Evolutionary conservation across 73 alveolate species (phyloP), one percentile per base, ranked within the genome.

Genomic region (Tetrahymena malaccensis): DNA sequence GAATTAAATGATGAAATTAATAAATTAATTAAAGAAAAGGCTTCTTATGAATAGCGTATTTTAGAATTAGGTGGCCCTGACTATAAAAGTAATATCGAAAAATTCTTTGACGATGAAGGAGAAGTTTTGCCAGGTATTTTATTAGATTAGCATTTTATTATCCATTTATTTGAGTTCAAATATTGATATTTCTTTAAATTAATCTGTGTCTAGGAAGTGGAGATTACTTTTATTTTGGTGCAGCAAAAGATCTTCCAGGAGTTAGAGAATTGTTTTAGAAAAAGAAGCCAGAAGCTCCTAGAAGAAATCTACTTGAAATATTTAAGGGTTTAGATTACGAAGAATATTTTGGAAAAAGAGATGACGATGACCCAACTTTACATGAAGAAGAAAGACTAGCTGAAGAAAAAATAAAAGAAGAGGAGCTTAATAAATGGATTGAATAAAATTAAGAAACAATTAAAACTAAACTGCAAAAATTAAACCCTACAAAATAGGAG

Each of bases 1-100:
- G 99, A 99, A 85, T 85, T 99, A 94, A 99, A 99, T 96, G 99
- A 99, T 97, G 99, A 99, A 93, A 99, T 99, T 25, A 99, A 99
- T 96, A 96, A 97, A 35, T 98, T 98, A 50, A 96, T 98, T 19
- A 97, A 99, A 95, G 99, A 98, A 96, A 98, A 98, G 94, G 95
- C 96, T 25, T 85, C 94, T 33, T 99, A 99, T 99, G 99, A 99
- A 95, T 99, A 97, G 89, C 96, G 99, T 94, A 98, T 99, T 11
- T 94, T 98, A 93, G 97, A 98, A 94, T 96, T 99, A 94, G 99
- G 99, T 4, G 99, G 99, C 12, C 99, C 99, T 13, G 99, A 99
- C 94, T 99, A 97, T 96, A 97, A 97, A 97, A 95, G 96, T 96
- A 94, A 94, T 40, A 96, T 98, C 16, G 97, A 96, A 85, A 97